Evolutionary conservation across 306 rosid genomes (phyloP).

Genomic region (Hippophae gyantsensis): DNA sequence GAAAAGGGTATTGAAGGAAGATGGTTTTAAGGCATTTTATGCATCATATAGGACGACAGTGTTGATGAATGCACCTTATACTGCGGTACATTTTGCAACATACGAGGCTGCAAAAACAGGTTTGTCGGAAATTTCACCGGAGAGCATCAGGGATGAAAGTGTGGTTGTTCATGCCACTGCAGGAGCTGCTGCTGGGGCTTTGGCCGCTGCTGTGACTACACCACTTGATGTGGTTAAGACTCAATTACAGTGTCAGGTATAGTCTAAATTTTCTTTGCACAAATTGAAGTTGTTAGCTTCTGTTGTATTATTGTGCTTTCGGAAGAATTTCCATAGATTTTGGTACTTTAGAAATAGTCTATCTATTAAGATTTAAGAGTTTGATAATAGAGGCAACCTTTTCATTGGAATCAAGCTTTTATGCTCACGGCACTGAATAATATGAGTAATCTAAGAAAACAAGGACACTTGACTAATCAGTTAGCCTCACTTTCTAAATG

Average conservation of each 20-base stretch:
- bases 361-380: not conserved
- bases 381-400: not conserved
- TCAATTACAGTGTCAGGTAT: slow-evolving; percentile 80
- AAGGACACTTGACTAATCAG: not conserved
- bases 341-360: not conserved
- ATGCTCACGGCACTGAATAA: no score
- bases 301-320: not conserved
- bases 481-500: not conserved
- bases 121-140: slow-evolving; percentile 44
- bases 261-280: not conserved
- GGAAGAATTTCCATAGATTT: not conserved
- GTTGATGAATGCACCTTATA: slow-evolving; percentile 77
- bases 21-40: slow-evolving; percentile 67
- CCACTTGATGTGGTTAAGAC: slow-evolving; percentile 83
- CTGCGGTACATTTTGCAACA: slow-evolving; percentile 61
- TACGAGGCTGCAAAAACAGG: slow-evolving; percentile 62
- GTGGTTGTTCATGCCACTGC: slow-evolving; percentile 70
- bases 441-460: not conserved
- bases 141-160: slow-evolving; percentile 36
- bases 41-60: slow-evolving; percentile 74
- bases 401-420: not conserved
- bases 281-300: not conserved
- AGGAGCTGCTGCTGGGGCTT: slow-evolving; percentile 64
- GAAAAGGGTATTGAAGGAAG: slow-evolving; percentile 60
- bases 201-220: slow-evolving; percentile 62